Evolutionary conservation across 495 filamentous ascomycete species (phyloP).

Genomic region (Hypoxylon rickii): DNA sequence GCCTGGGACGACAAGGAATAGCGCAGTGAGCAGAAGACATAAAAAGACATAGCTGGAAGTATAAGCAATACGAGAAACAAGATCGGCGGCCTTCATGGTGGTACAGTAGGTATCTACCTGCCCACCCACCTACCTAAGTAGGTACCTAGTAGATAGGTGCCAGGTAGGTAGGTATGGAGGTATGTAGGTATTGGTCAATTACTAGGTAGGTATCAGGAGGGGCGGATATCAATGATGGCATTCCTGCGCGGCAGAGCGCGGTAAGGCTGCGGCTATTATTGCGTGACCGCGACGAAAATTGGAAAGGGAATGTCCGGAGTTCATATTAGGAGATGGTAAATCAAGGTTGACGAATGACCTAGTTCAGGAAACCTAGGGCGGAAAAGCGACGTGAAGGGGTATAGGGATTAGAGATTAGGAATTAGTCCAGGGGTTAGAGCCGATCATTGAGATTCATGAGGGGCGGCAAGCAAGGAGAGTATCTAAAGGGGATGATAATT

Average conservation of each 20-base stretch:
- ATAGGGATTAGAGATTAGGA: no score
- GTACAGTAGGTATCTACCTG: not conserved
- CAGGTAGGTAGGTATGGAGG: no score
- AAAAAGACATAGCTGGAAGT: constrained; percentile 77
- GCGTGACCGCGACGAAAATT: constrained; percentile 19
- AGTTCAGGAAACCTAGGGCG: no score
- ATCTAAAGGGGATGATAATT: constrained; percentile 6
- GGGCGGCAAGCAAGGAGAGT: not conserved
- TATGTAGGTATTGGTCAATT: no score
- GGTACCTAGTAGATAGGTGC: no score
- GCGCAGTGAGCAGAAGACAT: constrained; percentile 68
- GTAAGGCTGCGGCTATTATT: constrained; percentile 24
- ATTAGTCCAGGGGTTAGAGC: no score
- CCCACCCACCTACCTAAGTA: no score
- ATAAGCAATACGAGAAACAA: constrained; percentile 79
- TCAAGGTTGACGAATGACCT: constrained; percentile 3
- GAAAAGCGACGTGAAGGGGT: no score
- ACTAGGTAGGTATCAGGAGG: constrained; percentile 10
- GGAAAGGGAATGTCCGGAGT: constrained; percentile 10
- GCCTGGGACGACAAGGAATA: constrained; percentile 80
- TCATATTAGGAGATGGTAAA: constrained; percentile 31
- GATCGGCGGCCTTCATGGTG: constrained; percentile 40
- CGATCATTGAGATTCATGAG: constrained; percentile 14
- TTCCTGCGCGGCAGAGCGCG: constrained; percentile 12
- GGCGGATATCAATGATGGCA: constrained; percentile 7